A percentile compares a stretch with the other conserved stretches of the same genome.
Evolutionary conservation across 2,329 filamentous ascomycete genomes (phyloP).

Genomic region (Aspergillus pseudoglaucus): DNA sequence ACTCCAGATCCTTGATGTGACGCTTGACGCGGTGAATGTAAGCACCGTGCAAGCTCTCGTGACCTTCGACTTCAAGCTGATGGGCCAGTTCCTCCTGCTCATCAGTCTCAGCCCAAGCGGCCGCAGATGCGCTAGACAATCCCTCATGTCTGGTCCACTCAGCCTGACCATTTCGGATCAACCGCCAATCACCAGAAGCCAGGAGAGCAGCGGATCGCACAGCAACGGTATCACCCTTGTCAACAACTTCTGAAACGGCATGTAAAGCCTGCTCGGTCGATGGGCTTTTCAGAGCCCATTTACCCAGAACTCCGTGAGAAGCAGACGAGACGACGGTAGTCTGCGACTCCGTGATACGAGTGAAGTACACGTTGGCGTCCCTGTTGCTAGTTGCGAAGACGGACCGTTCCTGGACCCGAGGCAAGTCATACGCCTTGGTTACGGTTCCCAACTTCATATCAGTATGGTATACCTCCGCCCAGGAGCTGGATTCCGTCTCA

Average conservation of each 20-base stretch:
- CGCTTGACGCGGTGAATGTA: conserved; percentile 81
- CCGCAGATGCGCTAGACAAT: conserved; percentile 70
- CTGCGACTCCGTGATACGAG: conserved; percentile 69
- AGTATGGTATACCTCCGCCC: conserved; percentile 80
- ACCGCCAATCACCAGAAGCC: conserved; percentile 66
- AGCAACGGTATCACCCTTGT: conserved; percentile 65
- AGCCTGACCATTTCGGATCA: conserved; percentile 73
- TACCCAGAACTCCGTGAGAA: conserved; percentile 68
- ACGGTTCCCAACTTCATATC: conserved; percentile 63
- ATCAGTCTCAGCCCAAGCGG: conserved; percentile 71
- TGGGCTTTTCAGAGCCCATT: conserved; percentile 58
- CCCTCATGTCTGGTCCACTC: conserved; percentile 80
- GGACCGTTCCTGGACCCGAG: conserved; percentile 62
- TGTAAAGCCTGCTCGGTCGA: conserved; percentile 51
- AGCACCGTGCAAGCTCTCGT: conserved; percentile 71
- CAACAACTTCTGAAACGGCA: conserved; percentile 74
- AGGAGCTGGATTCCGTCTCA: conserved; percentile 62
- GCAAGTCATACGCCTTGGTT: conserved; percentile 73
- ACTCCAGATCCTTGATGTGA: conserved; percentile 68
- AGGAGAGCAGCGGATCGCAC: conserved; percentile 67
- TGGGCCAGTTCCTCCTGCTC: conserved; percentile 68
- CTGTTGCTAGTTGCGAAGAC: conserved; percentile 72
- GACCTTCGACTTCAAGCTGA: conserved; percentile 77
- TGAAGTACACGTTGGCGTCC: conserved; percentile 82
- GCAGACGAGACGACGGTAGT: conserved; percentile 66